Conservation (phyloP, 345 rosid species). For the Garcia nutans region DNA sequence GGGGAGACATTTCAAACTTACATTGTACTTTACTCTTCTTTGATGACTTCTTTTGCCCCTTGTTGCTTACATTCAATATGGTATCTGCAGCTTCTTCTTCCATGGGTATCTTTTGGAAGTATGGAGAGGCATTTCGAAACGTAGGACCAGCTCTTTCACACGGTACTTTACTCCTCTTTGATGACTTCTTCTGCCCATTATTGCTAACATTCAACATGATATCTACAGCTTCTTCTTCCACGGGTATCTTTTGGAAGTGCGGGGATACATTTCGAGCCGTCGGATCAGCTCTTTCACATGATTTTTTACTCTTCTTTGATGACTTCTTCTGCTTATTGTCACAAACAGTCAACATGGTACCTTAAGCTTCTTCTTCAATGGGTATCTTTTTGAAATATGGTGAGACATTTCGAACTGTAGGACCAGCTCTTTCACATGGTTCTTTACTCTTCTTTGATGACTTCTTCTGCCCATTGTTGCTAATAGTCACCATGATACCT, state of each 20-base stretch:
- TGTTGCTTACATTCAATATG: neutral
- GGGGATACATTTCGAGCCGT: neutral
- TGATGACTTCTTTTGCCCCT: conserved; percentile 1
- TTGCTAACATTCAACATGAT: too few relatives aligned
- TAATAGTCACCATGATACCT: too few relatives aligned
- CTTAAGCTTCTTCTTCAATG: neutral
- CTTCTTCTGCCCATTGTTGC: too few relatives aligned
- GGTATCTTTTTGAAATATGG: neutral
- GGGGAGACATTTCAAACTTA: neutral
- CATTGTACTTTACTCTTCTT: conserved; percentile 11
- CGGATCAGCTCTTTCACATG: neutral
- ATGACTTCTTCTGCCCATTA: too few relatives aligned
- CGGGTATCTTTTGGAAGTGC: too few relatives aligned
- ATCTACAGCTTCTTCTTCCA: too few relatives aligned
- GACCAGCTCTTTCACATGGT: neutral
- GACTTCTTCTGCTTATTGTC: neutral
- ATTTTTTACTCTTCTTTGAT: conserved; percentile 3
- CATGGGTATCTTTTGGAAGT: too few relatives aligned
- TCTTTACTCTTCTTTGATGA: too few relatives aligned
- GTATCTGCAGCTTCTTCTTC: too few relatives aligned
- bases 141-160: too few relatives aligned
- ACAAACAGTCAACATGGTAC: neutral
- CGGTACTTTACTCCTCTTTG: too few relatives aligned
- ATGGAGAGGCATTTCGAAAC: too few relatives aligned
- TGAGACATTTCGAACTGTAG: neutral